phyloP scores from a whole-genome alignment of 495 filamentous ascomycete genomes.

The Tuber umbilicatum region DNA sequence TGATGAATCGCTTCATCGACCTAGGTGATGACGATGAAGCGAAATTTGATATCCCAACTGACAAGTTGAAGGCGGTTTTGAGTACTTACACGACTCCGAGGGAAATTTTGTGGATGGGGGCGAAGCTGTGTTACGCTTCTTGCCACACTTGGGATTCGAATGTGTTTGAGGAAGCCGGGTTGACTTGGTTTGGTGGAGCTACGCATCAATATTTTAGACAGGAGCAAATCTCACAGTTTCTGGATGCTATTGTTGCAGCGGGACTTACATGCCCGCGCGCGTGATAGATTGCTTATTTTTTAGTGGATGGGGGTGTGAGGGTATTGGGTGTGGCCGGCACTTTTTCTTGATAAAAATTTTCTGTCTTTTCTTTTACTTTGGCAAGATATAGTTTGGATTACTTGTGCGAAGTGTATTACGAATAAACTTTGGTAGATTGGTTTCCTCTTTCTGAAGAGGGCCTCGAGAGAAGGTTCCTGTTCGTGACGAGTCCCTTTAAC shows the following conservation, averaged over 20 bases:
- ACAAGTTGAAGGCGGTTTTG: not conserved
- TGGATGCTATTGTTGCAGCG: not conserved
- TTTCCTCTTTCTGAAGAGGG: no score
- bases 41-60: not conserved
- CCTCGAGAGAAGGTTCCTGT: not conserved
- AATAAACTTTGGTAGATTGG: not conserved
- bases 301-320: not conserved
- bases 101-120: constrained; percentile 5
- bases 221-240: not conserved
- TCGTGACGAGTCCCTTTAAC: not conserved
- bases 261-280: not conserved
- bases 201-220: not conserved
- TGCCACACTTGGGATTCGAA: not conserved
- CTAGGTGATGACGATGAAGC: not conserved
- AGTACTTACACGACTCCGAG: not conserved
- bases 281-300: not conserved
- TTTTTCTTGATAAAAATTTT: not conserved
- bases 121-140: constrained; percentile 6
- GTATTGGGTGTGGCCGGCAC: not conserved
- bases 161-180: not conserved
- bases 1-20: not conserved
- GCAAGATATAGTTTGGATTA: not conserved
- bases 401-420: not conserved
- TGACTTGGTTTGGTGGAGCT: not conserved
- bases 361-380: not conserved